These are phyloP conservation scores for Aspergillus flavus DNA, from an alignment of 2,329 filamentous ascomycete genomes.

Conservation along the genomic window DNA sequence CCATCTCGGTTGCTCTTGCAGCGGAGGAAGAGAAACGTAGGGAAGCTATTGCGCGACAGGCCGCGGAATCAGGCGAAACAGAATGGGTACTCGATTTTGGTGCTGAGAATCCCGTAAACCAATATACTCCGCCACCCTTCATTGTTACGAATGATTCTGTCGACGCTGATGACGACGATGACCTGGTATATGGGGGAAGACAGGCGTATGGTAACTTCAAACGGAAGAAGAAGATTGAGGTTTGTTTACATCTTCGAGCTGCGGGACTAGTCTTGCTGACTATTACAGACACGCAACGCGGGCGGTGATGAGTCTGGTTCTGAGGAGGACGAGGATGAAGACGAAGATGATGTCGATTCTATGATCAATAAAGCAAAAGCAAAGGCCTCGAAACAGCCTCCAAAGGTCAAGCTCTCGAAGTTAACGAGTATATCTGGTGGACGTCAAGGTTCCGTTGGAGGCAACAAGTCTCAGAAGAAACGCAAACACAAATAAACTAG, in stretches of 20 bases:
- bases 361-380: conserved; percentile 23
- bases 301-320: conserved; percentile 2
- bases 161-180: conserved; percentile 36
- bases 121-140: conserved; percentile 27
- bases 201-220: conserved; percentile 44
- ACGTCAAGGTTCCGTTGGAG: conserved; percentile 12
- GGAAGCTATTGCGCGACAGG: conserved; percentile 42
- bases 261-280: not conserved
- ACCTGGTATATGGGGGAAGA: conserved; percentile 34
- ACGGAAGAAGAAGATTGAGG: conserved; percentile 33
- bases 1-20: conserved; percentile 44
- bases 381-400: conserved; percentile 16
- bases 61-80: conserved; percentile 47
- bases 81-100: conserved; percentile 47
- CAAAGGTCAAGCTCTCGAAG: conserved; percentile 21
- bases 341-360: conserved; percentile 18
- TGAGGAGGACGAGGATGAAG: conserved; percentile 15
- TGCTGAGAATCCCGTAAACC: conserved; percentile 15
- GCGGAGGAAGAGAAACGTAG: conserved; percentile 45
- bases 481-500: conserved; percentile 19
- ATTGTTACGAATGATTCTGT: conserved; percentile 38
- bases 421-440: conserved; percentile 38
- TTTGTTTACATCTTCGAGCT: conserved; percentile 20
- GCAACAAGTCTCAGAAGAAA: conserved; percentile 26
- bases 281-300: conserved; percentile 7